phyloP scores from a whole-genome alignment of 2,329 filamentous ascomycete species.

The Cordyceps militaris region DNA sequence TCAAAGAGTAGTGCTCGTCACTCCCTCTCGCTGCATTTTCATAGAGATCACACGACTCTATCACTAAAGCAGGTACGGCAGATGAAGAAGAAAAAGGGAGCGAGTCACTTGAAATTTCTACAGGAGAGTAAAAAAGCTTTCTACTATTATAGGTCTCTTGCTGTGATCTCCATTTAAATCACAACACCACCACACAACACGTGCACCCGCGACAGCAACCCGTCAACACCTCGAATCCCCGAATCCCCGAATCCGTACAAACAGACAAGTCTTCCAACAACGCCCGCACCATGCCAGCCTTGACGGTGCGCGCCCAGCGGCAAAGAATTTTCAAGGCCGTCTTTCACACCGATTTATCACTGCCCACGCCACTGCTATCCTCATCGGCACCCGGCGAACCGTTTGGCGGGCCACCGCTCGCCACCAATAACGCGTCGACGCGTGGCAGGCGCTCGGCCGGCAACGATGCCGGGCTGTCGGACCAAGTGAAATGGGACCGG shows the following conservation, averaged over 20 bases:
- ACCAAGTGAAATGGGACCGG: constrained; percentile 52
- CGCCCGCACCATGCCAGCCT: constrained; percentile 28
- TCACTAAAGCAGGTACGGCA: too few relatives aligned
- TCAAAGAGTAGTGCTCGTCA: too few relatives aligned
- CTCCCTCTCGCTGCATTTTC: too few relatives aligned
- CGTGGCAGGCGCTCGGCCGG: constrained; percentile 16
- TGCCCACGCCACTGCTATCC: constrained; percentile 38
- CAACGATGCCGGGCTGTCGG: constrained; percentile 22
- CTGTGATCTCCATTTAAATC: too few relatives aligned
- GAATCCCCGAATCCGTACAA: too few relatives aligned
- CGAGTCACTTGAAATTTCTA: too few relatives aligned
- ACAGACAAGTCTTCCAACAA: neutral
- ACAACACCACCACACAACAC: neutral
- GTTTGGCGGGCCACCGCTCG: constrained; percentile 35
- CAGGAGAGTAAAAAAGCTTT: too few relatives aligned
- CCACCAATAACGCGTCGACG: constrained; percentile 16
- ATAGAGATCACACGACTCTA: too few relatives aligned
- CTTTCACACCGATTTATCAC: constrained; percentile 45
- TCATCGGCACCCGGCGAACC: constrained; percentile 36
- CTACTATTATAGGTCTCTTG: too few relatives aligned
- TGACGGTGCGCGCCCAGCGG: constrained; percentile 40
- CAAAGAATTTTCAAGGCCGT: constrained; percentile 48
- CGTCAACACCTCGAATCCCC: neutral
- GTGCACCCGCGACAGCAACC: constrained; percentile 1
- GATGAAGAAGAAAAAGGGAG: too few relatives aligned